Evolutionary conservation across 805 yeast species (phyloP), one percentile per base, ranked within the genome.

Genomic region (Kurtzmaniella cleridarum): DNA sequence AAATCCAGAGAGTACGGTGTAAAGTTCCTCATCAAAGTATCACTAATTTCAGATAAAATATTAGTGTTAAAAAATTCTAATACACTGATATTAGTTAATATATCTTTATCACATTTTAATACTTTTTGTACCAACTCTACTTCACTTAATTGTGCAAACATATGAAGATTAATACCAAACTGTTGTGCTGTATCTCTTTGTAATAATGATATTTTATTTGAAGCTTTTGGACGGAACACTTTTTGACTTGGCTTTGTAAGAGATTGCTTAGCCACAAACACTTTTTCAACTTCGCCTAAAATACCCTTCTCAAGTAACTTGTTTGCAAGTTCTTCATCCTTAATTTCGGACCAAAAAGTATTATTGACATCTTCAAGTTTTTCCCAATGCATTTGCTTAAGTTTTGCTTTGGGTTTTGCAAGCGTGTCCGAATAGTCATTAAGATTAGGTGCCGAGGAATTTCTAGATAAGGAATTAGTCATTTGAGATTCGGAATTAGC

Each of bases 371-470:
- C 74, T 27, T 91, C 96, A 29, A 95, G 71, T 53, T 85, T 87
- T 50, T 91, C 96, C 98, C 98, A 95, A 58, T 93, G 99, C 69
- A 93, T 74, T 57, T 91, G 98, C 57, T 95, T 93, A 47, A 93
- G 73, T 55, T 84, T 86, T 42, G 78, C 72, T 53, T 77, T 79
- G 3, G 95, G 90, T 45, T 87, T 54, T 5, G 58, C 42, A n/a
- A 43, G 11, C 5, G 30, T 27, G 24, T 18, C 28, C 20, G 38
- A 28, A 26, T 29, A 3, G 27, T 30, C 23, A 23, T 26, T 30
- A 5, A 27, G 16, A 14, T 34, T 34, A 5, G 29, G 12, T 4
- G 27, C 27, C 3, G 36, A 34, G 5, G 36, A 20, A 28, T 20
- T 36, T 24, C 2, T 27, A 26, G 29, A 24, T 37, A 23, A 17